Percentiles rank a stretch among this genome's conserved stretches.
Evolutionary conservation across 2,329 filamentous ascomycete genomes (phyloP).

Genomic region (Penicillium thymicola): DNA sequence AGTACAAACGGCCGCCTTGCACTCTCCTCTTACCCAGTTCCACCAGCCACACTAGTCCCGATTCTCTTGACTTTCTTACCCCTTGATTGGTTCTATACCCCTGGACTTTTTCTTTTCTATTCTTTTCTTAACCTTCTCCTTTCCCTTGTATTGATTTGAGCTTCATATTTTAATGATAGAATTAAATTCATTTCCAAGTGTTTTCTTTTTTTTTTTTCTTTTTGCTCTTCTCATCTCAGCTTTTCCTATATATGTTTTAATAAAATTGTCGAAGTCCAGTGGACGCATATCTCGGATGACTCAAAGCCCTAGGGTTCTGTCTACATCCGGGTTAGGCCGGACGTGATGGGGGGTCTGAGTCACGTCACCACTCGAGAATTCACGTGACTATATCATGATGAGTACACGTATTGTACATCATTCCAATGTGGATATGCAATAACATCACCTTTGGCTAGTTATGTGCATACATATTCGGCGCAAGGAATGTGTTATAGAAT

Average conservation of each 20-base stretch:
- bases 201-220: neutral
- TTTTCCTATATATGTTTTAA: neutral
- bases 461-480: neutral
- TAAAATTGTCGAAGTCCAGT: neutral
- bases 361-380: slow-evolving; percentile 15
- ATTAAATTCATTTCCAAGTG: no score
- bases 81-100: slow-evolving; percentile 16
- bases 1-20: slow-evolving; percentile 22
- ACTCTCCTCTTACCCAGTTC: slow-evolving; percentile 17
- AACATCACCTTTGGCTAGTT: neutral
- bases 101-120: slow-evolving; percentile 11
- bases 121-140: neutral
- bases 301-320: slow-evolving; percentile 22
- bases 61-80: slow-evolving; percentile 13
- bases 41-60: slow-evolving; percentile 19
- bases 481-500: neutral
- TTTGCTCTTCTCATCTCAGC: neutral
- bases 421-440: neutral
- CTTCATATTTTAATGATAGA: neutral
- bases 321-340: slow-evolving; percentile 18
- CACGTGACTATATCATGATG: slow-evolving; percentile 13
- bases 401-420: neutral
- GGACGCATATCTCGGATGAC: neutral
- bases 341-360: slow-evolving; percentile 11
- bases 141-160: neutral